phyloP scores from a whole-genome alignment of 352 stramenopile species.

The Pythium aristosporum region DNA sequence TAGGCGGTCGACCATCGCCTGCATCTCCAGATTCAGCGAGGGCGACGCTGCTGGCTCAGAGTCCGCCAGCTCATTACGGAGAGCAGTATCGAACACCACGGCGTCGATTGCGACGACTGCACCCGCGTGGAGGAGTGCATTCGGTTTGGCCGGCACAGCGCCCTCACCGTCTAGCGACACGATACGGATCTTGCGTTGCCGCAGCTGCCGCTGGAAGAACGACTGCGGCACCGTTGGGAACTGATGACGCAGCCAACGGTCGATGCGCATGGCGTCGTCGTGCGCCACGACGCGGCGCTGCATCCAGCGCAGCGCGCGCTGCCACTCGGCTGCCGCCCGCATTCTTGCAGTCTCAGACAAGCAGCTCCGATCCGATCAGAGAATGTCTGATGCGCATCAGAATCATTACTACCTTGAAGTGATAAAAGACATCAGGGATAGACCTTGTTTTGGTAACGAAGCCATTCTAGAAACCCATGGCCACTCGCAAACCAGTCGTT shows the following conservation, averaged over 20 bases:
- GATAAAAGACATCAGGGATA: background rate
- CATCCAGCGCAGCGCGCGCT: conserved; percentile 50
- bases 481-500: conserved; percentile 12
- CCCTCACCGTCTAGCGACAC: conserved; percentile 9
- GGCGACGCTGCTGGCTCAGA: background rate
- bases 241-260: conserved; percentile 59
- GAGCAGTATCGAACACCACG: conserved; percentile 33
- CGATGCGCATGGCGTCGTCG: conserved; percentile 62
- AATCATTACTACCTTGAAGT: background rate
- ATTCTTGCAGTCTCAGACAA: background rate
- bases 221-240: conserved; percentile 55
- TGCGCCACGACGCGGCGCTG: conserved; percentile 37
- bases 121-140: conserved; percentile 40
- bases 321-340: conserved; percentile 28
- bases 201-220: conserved; percentile 61
- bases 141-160: conserved; percentile 23
- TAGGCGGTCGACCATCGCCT: conserved; percentile 28
- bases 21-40: background rate
- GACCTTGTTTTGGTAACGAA: conserved; percentile 9
- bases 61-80: background rate
- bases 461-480: conserved; percentile 17
- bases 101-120: conserved; percentile 53
- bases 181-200: conserved; percentile 68
- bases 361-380: conserved; percentile 1
- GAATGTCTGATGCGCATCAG: background rate